Conservation (phyloP, 257 asterid genomes). For the Solanum sejunctum region DNA sequence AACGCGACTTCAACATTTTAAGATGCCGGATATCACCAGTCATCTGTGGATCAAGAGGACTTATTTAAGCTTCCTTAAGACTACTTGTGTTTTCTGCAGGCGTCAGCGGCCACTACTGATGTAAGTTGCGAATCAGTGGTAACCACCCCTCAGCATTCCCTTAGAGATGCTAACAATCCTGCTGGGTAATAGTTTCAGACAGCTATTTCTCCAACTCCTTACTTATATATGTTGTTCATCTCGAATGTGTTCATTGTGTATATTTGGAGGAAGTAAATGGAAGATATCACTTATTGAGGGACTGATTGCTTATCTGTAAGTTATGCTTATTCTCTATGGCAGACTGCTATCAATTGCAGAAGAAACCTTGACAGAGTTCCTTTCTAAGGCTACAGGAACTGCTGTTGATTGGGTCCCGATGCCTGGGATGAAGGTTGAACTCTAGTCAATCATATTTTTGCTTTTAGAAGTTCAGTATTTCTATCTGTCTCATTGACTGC, state of each 20-base stretch:
- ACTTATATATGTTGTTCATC: background rate
- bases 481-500: background rate
- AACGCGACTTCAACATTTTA: background rate
- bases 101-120: constrained; percentile 50
- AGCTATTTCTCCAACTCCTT: background rate
- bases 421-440: constrained; percentile 99
- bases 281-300: background rate
- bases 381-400: constrained; percentile 99
- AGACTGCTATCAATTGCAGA: constrained; percentile 97
- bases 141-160: constrained; percentile 69
- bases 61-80: background rate
- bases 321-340: constrained; percentile 6
- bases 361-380: constrained; percentile 99
- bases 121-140: constrained; percentile 85
- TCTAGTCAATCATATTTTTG: background rate
- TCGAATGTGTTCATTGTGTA: background rate
- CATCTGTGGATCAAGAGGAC: background rate
- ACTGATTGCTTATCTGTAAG: background rate
- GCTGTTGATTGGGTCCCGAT: constrained; percentile 99
- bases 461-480: background rate
- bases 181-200: constrained; percentile 61
- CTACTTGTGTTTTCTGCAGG: constrained; percentile 19
- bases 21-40: background rate
- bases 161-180: constrained; percentile 84
- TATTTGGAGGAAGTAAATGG: background rate